These are phyloP conservation scores for Xerocomus nothofagi DNA, from an alignment of 1,284 basidiomycete species.

Conservation along the genomic window DNA sequence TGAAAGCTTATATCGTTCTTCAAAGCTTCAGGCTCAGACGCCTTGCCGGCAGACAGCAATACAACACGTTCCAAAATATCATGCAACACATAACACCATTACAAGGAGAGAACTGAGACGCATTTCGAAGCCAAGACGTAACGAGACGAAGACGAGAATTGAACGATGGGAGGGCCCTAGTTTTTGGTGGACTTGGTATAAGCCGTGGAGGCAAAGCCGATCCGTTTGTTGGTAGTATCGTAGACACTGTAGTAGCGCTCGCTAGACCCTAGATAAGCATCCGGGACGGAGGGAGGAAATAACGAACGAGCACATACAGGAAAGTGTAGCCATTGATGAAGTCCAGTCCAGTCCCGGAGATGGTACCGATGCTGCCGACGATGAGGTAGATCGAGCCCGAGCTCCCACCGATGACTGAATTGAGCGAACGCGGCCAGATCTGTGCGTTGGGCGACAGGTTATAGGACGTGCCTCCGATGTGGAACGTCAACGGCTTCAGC, in stretches of 20 bases:
- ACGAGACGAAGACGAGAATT: no score
- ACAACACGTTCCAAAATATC: no score
- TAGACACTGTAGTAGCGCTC: slow-evolving; percentile 55
- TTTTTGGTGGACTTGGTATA: no score
- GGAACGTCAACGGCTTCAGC: slow-evolving; percentile 44
- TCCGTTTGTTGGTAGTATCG: no score
- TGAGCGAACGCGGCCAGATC: slow-evolving; percentile 52
- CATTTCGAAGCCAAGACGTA: no score
- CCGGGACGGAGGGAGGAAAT: slow-evolving; percentile 23
- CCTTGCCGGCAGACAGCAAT: no score
- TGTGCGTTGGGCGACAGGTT: slow-evolving; percentile 51
- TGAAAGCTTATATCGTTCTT: no score
- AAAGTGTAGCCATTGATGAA: slow-evolving; percentile 34
- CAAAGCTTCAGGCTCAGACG: no score
- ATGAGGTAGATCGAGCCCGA: slow-evolving; percentile 46
- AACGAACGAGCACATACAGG: slow-evolving; percentile 35
- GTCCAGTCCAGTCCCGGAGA: slow-evolving; percentile 34
- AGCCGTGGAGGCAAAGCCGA: no score
- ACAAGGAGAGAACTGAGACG: no score
- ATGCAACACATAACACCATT: no score
- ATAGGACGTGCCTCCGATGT: slow-evolving; percentile 38
- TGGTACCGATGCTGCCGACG: slow-evolving; percentile 40
- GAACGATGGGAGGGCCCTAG: no score
- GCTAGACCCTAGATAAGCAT: slow-evolving; percentile 33
- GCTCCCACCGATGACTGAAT: slow-evolving; percentile 42